Base-by-base conservation (phyloP, 768 basidiomycete species). In the Serendipita sp. region DNA sequence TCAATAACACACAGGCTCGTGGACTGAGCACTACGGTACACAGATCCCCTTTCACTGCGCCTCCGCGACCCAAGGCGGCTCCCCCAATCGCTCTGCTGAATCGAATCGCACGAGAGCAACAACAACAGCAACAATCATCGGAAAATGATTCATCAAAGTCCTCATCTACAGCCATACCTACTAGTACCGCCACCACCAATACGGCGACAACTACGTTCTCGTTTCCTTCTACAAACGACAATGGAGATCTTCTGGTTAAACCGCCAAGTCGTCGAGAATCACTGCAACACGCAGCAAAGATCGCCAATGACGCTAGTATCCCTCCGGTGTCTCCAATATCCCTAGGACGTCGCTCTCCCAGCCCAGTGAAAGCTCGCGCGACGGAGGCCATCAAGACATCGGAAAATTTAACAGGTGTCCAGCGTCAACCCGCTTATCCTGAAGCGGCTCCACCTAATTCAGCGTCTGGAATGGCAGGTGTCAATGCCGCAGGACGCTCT, bases 231-330 rank as follows among this genome's bases (percentile, higher is more conserved):
- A 1, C 53, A 9, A 26, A 26, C 30, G n/a, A 9, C 17, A 24
- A 58, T n/a, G 53, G 53, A 11, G 53, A 58, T n/a, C 16, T 58
- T n/a, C 53, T 58, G 9, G 53, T 58, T 9, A 58, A 58, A 33
- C 53, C 53, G 13, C 53, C 53, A 26, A 58, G 53, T n/a, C 53
- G 53, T n/a, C 22, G 53, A n/a, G 53, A 58, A n/a, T 58, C 53
- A 28, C 30, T 58, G 7, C 53, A 26, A 58, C 53, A 58, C 17
- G 2, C 2, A 31, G 11, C n/a, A 31, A 58, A 33, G 22, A 9
- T 33, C 53, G 24, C 17, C n/a, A 7, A 17, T 22, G 24, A 28
- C 17, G 9, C 53, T 26, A 31, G 11, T 33, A 28, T 7, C 17
- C 53, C 53, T 2, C 53, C 53, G 11, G 30, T 58, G 17, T 31